Evolutionary conservation across 1,284 basidiomycete genomes (phyloP), one percentile per base, ranked within the genome.

Genomic region (Trichosporon ovoides): DNA sequence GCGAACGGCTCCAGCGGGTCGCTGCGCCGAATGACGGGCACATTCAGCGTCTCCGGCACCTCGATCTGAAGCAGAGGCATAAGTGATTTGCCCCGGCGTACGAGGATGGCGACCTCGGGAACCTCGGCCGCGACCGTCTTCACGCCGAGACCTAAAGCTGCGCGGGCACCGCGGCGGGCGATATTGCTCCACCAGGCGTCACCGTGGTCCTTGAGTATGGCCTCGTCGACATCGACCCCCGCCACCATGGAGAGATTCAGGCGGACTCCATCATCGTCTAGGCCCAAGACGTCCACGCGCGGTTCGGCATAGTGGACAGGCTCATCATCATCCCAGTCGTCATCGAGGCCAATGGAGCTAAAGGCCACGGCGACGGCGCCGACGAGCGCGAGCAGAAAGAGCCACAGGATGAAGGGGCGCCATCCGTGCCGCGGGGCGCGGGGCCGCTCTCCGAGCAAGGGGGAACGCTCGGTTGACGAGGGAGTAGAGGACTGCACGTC

Each of bases 121-220:
- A 71, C 48, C 7, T 56, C 38, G 13, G 74, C 64, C 5, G 55
- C 36, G 13, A 74, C 51, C 43, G 56, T 52, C 3, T 46, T 48
- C 0, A 60, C 53, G 10, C 72, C 38, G 3, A 55, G 56, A 7
- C 60, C 57, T 20, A 72, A 20, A 0, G 60, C 53, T 24, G 54
- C 55, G 53, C 64, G 60, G 3, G 67, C 72, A 1, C 65, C 56
- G 3, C 33, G 63, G 7, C 60, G 57, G 18, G 75, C 58, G 11
- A 75, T 22, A 3, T 50, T 18, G 48, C 75, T 71, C 77, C 77
- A 78, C 75, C 75, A 77, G 0, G 37, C 64, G 3, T 68, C 65
- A 5, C 73, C 74, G 20, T 38, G 53, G 13, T 68, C 60, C 10
- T 76, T 57, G 0, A 71, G 73, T 7, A 77, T 56, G 0, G 68